phyloP scores from a whole-genome alignment of 257 asterid species.

The Linderniella brevidens region DNA sequence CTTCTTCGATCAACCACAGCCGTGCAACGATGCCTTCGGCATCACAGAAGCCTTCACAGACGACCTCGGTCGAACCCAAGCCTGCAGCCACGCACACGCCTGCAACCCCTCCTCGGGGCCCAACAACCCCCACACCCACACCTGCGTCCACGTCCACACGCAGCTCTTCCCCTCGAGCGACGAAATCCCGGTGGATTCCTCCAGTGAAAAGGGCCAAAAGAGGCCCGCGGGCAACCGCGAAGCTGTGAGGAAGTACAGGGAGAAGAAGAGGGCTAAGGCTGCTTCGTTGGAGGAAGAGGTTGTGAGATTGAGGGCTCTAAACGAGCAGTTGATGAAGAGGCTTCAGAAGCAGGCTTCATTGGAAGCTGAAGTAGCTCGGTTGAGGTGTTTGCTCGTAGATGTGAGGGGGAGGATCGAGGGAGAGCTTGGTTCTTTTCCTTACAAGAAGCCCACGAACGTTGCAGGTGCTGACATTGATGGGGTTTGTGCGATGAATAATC shows the following conservation, averaged over 20 bases:
- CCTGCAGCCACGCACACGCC: conserved; percentile 91
- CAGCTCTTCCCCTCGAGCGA: conserved; percentile 55
- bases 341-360: conserved; percentile 66
- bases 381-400: conserved; percentile 86
- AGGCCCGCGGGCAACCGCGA: conserved; percentile 77
- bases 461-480: conserved; percentile 37
- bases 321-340: conserved; percentile 79
- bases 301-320: conserved; percentile 48
- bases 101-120: conserved; percentile 90
- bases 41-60: conserved; percentile 58
- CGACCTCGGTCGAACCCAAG: conserved; percentile 13
- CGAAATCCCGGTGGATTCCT: conserved; percentile 59
- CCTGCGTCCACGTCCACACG: conserved; percentile 91
- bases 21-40: conserved; percentile 35
- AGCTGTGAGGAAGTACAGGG: conserved; percentile 91
- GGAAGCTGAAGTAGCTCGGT: conserved; percentile 92
- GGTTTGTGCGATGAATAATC: conserved; percentile 46
- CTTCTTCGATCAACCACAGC: conserved; percentile 22
- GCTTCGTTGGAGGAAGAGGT: conserved; percentile 90
- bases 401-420: conserved; percentile 92
- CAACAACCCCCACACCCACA: conserved; percentile 62
- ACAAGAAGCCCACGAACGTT: conserved; percentile 52
- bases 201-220: conserved; percentile 45
- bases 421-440: conserved; percentile 87
- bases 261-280: conserved; percentile 79